A percentile compares a stretch with the other conserved stretches of the same genome.
These are phyloP conservation scores for Leptographium radiaticola DNA, from an alignment of 2,329 filamentous ascomycete species.

Conservation along the genomic window DNA sequence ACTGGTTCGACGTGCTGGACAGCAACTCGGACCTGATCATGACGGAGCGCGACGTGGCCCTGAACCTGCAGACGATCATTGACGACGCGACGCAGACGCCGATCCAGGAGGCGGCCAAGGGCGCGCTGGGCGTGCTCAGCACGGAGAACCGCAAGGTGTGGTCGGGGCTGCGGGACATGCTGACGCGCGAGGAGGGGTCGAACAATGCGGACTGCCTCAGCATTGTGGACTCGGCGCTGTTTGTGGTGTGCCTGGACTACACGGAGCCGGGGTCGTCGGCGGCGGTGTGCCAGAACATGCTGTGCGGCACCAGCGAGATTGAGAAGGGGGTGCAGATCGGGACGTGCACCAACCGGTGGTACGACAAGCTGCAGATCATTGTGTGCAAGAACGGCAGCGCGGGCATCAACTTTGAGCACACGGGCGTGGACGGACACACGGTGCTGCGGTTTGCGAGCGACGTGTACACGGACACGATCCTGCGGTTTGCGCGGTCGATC, in stretches of 20 bases:
- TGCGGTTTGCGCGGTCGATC: constrained; percentile 88
- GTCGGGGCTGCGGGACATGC: constrained; percentile 79
- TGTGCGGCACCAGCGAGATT: constrained; percentile 86
- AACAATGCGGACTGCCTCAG: constrained; percentile 95
- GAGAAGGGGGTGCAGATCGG: constrained; percentile 91
- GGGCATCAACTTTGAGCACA: constrained; percentile 98
- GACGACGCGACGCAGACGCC: constrained; percentile 83
- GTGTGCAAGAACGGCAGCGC: constrained; percentile 98
- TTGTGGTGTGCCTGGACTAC: constrained; percentile 85
- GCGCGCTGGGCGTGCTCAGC: constrained; percentile 81
- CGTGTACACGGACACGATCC: constrained; percentile 92
- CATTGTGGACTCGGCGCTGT: constrained; percentile 89
- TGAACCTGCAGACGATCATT: constrained; percentile 85
- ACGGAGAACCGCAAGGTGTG: constrained; percentile 95
- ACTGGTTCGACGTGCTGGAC: constrained; percentile 97
- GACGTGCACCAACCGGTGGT: constrained; percentile 97
- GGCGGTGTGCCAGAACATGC: constrained; percentile 94
- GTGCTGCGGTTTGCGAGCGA: constrained; percentile 94
- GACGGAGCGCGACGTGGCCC: constrained; percentile 83
- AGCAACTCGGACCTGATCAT: constrained; percentile 92
- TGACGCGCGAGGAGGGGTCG: constrained; percentile 73
- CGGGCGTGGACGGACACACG: constrained; percentile 92
- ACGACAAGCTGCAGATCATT: constrained; percentile 97
- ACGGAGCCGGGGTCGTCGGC: constrained; percentile 70
- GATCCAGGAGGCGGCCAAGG: constrained; percentile 90